A percentile compares a stretch with the other conserved stretches of the same genome.
phyloP scores from a whole-genome alignment of 352 stramenopile genomes.

The Phytopythium chamaehyphon region DNA sequence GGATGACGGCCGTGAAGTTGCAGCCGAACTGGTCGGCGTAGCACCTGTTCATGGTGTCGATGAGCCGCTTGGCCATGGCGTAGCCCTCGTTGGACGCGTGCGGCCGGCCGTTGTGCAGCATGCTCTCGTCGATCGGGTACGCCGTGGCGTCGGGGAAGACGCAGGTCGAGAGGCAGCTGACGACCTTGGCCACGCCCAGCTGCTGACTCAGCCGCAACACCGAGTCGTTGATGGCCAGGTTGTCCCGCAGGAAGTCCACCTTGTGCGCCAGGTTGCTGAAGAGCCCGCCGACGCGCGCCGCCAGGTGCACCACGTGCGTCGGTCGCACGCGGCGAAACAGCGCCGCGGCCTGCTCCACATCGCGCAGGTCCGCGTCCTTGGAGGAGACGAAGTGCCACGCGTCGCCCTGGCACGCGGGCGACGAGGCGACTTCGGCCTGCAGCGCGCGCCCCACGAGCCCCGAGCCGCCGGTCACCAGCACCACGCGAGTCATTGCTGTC shows the following conservation, averaged over 20 bases:
- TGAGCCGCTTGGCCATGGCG: slow-evolving; percentile 98
- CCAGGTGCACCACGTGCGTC: slow-evolving; percentile 98
- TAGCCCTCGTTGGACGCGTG: slow-evolving; percentile 90
- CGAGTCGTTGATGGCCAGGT: slow-evolving; percentile 99
- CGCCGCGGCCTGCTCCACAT: slow-evolving; percentile 66
- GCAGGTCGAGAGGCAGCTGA: slow-evolving; percentile 98
- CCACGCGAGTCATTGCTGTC: slow-evolving; percentile 19
- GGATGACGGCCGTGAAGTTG: slow-evolving; percentile 98
- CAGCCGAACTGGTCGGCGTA: slow-evolving; percentile 96
- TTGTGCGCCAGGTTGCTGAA: slow-evolving; percentile 84
- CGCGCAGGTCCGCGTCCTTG: slow-evolving; percentile 94
- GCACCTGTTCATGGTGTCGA: slow-evolving; percentile 97
- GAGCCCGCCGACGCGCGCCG: slow-evolving; percentile 91
- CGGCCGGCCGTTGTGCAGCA: slow-evolving; percentile 89
- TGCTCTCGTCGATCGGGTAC: slow-evolving; percentile 98
- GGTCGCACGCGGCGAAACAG: slow-evolving; percentile 94
- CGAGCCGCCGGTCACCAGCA: slow-evolving; percentile 96
- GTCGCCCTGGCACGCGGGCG: slow-evolving; percentile 31
- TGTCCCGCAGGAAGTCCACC: slow-evolving; percentile 99
- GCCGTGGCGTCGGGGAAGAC: slow-evolving; percentile 98
- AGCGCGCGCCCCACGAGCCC: slow-evolving; percentile 91
- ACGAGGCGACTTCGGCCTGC: slow-evolving; percentile 38
- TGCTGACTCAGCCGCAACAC: slow-evolving; percentile 95
- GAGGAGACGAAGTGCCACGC: slow-evolving; percentile 93
- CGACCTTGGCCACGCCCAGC: slow-evolving; percentile 91